Evolutionary conservation across 2,329 filamentous ascomycete species (phyloP), one percentile per base, ranked within the genome.

Genomic region (Pseudocercospora cruenta): DNA sequence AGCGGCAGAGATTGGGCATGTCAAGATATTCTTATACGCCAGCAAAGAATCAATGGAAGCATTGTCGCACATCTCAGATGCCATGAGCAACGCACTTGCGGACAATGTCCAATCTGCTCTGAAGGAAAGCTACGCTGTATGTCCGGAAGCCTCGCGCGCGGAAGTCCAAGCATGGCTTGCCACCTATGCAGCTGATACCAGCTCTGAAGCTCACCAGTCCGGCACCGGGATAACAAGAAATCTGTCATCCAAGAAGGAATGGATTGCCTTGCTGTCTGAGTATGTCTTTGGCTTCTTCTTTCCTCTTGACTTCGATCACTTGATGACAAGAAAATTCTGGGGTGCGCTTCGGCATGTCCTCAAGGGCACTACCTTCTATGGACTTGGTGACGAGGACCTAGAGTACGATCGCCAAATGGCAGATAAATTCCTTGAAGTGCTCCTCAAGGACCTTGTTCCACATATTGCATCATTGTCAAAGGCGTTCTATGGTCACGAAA

Each of bases 271-370:
- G n/a, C 16, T 66, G 12, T 36, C 63, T 4, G 33, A 58, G 45
- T 63, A 65, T 31, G 43, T 68, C 4, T 63, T 60, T 45, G 55
- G 24, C 10, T 68, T 68, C 51, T 68, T 68, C 54, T 68, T 60
- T 59, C 66, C 66, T 8, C 24, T 60, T 14, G 60, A 59, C 14
- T 60, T 63, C 12, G 59, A 68, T 16, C 63, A 65, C 45, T 14
- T 58, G 21, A 9, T 62, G 22, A 43, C 49, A n/a, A 45, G 63
- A 47, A 65, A 65, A 19, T 68, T 68, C 47, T 63, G 63, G 58
- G 66, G 66, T 10, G 63, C 66, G 5, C 36, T 68, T 28, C n/a
- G 60, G 14, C 43, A 33, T 4, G 19, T 63, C 1, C 47, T 68
- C 5, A n/a, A 65, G 8, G 61, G 43, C 1, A 43, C 45, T 12